These are phyloP conservation scores for Hysterangium stoloniferum DNA, from an alignment of 768 basidiomycete genomes.

Conservation along the genomic window DNA sequence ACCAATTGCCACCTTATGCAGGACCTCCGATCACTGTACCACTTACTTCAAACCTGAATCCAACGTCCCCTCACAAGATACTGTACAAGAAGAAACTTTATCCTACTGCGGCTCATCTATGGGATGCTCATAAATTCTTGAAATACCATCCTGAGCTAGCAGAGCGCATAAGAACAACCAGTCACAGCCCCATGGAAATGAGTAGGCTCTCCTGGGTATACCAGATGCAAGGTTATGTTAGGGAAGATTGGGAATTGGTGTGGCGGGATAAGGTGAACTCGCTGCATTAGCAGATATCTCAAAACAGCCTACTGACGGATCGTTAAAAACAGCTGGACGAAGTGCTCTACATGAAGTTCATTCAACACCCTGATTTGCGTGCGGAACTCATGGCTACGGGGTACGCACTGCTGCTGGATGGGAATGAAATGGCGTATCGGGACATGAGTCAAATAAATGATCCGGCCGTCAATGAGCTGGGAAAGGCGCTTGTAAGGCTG, in stretches of 20 bases:
- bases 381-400: slow-evolving; percentile 47
- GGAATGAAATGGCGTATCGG: slow-evolving; percentile 64
- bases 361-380: slow-evolving; percentile 57
- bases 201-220: slow-evolving; percentile 24
- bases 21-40: slow-evolving; percentile 20
- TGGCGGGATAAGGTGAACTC: slow-evolving; percentile 43
- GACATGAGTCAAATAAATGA: slow-evolving; percentile 41
- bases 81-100: slow-evolving; percentile 46
- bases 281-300: not conserved
- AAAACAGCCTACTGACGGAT: not conserved
- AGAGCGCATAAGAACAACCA: slow-evolving; percentile 43
- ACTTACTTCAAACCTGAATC: slow-evolving; percentile 51
- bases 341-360: slow-evolving; percentile 60
- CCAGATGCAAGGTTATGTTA: slow-evolving; percentile 28
- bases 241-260: slow-evolving; percentile 48
- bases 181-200: slow-evolving; percentile 33
- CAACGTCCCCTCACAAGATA: slow-evolving; percentile 45
- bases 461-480: slow-evolving; percentile 54
- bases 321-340: slow-evolving; percentile 49
- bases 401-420: slow-evolving; percentile 39
- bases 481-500: slow-evolving; percentile 48
- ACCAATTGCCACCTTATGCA: slow-evolving; percentile 29
- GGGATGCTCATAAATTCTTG: slow-evolving; percentile 67
- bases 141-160: slow-evolving; percentile 43
- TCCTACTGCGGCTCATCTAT: slow-evolving; percentile 67